Conservation (phyloP, 345 rosid genomes). For the Hibiscus tridactylites region DNA sequence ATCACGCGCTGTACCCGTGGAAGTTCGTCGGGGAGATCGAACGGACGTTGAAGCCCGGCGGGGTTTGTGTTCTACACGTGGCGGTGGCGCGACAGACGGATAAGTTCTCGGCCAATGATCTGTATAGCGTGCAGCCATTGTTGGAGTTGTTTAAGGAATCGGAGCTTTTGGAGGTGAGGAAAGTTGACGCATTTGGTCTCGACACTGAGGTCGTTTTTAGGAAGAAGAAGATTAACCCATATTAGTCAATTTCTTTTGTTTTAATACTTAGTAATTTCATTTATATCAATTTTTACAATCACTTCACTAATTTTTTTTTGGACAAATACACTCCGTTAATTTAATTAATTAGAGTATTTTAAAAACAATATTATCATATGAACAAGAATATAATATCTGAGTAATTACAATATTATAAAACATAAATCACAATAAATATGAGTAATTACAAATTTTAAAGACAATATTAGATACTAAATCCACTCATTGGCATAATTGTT, state of each 20-base stretch:
- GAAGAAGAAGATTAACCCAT: constrained; percentile 26
- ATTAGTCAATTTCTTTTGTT: not conserved
- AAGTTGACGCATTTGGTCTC: constrained; percentile 90
- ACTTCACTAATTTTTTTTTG: no score
- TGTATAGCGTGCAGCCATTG: constrained; percentile 48
- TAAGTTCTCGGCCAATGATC: constrained; percentile 87
- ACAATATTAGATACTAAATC: no score
- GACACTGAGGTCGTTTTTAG: constrained; percentile 80
- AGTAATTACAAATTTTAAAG: no score
- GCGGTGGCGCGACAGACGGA: constrained; percentile 50
- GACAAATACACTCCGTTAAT: not conserved
- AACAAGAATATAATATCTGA: no score
- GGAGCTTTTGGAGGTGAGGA: constrained; percentile 50
- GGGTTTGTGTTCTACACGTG: constrained; percentile 77
- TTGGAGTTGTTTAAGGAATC: constrained; percentile 46
- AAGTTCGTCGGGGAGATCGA: constrained; percentile 77
- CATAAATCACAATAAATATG: no score
- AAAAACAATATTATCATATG: no score
- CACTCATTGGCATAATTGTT: no score
- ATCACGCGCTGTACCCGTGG: constrained; percentile 75
- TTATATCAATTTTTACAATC: not conserved
- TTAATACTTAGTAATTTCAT: not conserved
- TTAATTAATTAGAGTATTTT: not conserved
- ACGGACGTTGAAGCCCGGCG: constrained; percentile 69
- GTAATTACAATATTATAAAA: no score